Conservation (phyloP, 176 grass and related monocot genomes). For the Eragrostis nindensis region DNA sequence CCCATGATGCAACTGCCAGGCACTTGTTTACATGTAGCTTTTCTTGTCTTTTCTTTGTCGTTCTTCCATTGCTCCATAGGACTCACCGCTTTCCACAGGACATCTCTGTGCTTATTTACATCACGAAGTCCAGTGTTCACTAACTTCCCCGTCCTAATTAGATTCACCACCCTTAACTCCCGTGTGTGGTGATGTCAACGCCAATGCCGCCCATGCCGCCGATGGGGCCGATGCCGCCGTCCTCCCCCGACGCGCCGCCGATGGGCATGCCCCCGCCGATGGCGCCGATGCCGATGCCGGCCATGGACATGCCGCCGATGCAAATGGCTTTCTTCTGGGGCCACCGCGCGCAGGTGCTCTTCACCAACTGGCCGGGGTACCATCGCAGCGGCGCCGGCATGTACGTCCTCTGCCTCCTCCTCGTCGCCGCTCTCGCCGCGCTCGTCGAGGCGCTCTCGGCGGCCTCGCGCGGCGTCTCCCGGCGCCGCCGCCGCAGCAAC, state of each 20-base stretch:
- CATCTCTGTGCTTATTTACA: slow-evolving; percentile 4
- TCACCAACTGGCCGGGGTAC: slow-evolving; percentile 62
- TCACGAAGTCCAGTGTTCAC: not conserved
- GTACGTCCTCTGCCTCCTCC: slow-evolving; percentile 64
- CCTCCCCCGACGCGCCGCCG: not conserved
- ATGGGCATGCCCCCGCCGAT: not conserved
- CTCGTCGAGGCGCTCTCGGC: slow-evolving; percentile 49
- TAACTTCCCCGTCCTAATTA: not conserved
- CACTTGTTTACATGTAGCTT: not conserved
- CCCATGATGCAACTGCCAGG: not conserved
- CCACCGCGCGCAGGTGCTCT: slow-evolving; percentile 49
- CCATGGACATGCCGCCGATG: slow-evolving; percentile 40
- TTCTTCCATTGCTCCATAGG: not conserved
- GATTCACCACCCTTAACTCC: not conserved
- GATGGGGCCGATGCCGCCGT: not conserved
- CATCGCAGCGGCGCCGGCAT: slow-evolving; percentile 38
- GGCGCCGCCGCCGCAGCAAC: not conserved
- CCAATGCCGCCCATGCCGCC: slow-evolving; percentile 27
- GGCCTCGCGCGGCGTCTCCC: slow-evolving; percentile 16
- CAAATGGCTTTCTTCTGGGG: slow-evolving; percentile 72
- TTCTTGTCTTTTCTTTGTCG: not conserved
- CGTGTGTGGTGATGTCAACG: not conserved
- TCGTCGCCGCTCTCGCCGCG: slow-evolving; percentile 46
- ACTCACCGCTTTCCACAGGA: not conserved
- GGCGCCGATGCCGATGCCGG: not conserved